Base-by-base conservation (phyloP, 345 rosid species). In the Dipteronia sinensis region DNA sequence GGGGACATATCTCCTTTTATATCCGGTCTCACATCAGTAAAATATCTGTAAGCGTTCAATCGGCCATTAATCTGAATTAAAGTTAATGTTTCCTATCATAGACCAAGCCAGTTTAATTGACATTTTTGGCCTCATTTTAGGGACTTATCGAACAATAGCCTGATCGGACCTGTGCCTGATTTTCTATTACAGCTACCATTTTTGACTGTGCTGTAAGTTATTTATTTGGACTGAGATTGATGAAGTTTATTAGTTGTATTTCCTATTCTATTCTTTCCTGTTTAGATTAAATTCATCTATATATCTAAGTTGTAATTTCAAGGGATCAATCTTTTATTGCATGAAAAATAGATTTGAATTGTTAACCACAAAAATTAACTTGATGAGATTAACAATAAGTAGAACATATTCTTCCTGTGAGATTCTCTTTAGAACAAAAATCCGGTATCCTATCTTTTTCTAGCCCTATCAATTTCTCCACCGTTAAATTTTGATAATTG, bases 101-200 rank as follows among this genome's bases (percentile, higher is more conserved):
- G 38, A 55, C 20, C 20, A 55, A 15, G 2, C 17, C 20, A 17
- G 20, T 16, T 16, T 2, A 55, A 55, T 1, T 55, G 20, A 55
- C 12, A 13, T n/a, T 27, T 5, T 6, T 53, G n/a, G 20, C 0
- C 20, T 1, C 0, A 55, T 55, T 55, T 17, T 15, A 55, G 59
- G 77, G 56, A 38, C 88, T 90, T 46, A 58, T 78, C 22, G 80
- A 84, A 25, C 88, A 80, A 81, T 71, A 81, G 46, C 68, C 1
- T 55, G 6, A 55, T 7, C 1, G 20, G 20, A 55, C 17, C n/a
- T 55, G 20, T 55, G 20, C 59, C 59, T 2, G 59, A 55, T 55
- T 55, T 55, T 55, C 20, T 55, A 19, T 15, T 55, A 55, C 59
- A 55, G 20, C 20, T 55, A 55, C 59, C 6, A 55, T 0, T 16